A percentile compares a stretch with the other conserved stretches of the same genome.
Conservation (phyloP, 75 land plant genomes). For the Cupressus sempervirens region DNA sequence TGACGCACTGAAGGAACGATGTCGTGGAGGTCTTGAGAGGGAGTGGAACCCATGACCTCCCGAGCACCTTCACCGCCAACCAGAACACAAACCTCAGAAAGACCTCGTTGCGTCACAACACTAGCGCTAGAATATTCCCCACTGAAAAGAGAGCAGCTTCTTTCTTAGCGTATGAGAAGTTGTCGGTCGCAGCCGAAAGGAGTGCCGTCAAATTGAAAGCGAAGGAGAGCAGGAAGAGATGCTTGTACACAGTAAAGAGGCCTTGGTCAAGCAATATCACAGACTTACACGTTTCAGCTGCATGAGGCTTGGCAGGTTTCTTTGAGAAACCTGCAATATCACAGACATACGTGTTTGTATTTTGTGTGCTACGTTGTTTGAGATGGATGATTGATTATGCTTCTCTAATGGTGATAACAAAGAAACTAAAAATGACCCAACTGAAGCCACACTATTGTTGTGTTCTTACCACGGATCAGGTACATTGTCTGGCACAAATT, state of each 20-base stretch:
- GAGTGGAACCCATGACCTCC: slow-evolving; percentile 43
- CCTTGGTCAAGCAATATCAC: slow-evolving; percentile 55
- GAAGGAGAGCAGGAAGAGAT: slow-evolving; percentile 34
- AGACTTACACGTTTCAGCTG: slow-evolving; percentile 20
- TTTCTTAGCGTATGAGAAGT: slow-evolving; percentile 35
- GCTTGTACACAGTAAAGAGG: slow-evolving; percentile 50
- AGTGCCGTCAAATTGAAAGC: slow-evolving; percentile 23
- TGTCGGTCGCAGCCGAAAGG: slow-evolving; percentile 30
- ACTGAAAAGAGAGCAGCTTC: slow-evolving; percentile 38
- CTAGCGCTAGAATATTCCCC: slow-evolving; percentile 38
- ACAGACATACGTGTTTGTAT: no score
- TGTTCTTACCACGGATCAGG: no score
- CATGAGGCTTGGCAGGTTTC: background rate
- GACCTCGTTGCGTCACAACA: slow-evolving; percentile 51
- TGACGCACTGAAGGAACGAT: slow-evolving; percentile 38
- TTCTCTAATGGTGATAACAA: no score
- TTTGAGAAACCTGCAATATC: no score
- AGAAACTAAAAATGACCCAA: no score
- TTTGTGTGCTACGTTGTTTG: background rate
- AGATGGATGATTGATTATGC: no score
- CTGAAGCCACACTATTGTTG: no score
- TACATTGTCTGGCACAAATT: no score
- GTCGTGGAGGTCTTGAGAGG: slow-evolving; percentile 33
- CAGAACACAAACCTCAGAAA: slow-evolving; percentile 42
- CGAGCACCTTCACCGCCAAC: slow-evolving; percentile 32